Evolutionary conservation across 1,284 basidiomycete genomes (phyloP), one percentile per base, ranked within the genome.

Genomic region (Ganoderma leucocontextum): DNA sequence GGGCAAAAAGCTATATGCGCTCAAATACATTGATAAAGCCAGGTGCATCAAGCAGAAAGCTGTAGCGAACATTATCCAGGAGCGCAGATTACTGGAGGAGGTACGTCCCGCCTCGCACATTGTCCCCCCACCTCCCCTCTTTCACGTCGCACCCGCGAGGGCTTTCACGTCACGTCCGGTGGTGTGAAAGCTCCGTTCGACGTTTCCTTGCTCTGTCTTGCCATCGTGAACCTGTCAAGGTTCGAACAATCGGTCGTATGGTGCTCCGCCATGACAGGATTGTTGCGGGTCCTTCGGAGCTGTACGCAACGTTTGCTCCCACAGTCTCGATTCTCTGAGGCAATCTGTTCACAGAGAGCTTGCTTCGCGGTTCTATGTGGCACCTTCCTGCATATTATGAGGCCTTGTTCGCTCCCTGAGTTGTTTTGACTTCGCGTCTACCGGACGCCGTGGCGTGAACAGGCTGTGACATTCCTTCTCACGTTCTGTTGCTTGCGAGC

Each of bases 1-100:
- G 80, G 91, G 94, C 5, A 97, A 97, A 79, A 91, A 95, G 73
- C 85, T 98, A 1, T 98, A 96, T 78, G 97, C 97, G 19, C 90
- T 98, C 81, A 99, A 99, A 79, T 99, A 99, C 82, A 97, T 99
- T 84, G 96, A 98, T 83, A 99, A 99, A 82, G 86, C 92, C 58
- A 86, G 90, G 80, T 97, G 96, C 81, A 92, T 96, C 73, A 93
- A 93, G 81, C 95, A 97, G 85, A 95, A 93, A 80, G 95, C 96
- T 6, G 90, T 97, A 7, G 94, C 95, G 44, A 98, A 98, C 80
- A 94, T 96, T 75, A 95, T 99, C 64, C 97, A 98, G 81, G 97
- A 97, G 81, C 87, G 96, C 58, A 86, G 94, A 66, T 82, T 97
- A 62, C 84, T 97, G 47, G 96, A 97, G 81, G 95, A 97, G 88